These are phyloP conservation scores for Aspergillus coremiiformis DNA, from an alignment of 495 filamentous ascomycete species.

Conservation along the genomic window DNA sequence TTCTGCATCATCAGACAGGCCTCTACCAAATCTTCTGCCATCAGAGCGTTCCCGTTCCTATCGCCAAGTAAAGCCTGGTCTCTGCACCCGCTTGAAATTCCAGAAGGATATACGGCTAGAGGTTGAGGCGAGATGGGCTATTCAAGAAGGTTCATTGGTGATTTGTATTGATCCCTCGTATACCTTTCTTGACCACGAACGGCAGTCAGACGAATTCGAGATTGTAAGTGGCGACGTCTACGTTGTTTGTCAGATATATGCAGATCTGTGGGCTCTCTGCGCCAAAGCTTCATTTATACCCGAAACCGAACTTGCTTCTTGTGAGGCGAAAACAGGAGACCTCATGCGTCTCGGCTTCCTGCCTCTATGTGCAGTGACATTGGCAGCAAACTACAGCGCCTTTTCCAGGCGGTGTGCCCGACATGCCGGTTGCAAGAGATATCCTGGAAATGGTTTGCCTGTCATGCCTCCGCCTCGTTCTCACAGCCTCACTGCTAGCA, in stretches of 20 bases:
- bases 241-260: constrained; percentile 24
- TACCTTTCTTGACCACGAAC: constrained; percentile 10
- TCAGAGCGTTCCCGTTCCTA: constrained; percentile 2
- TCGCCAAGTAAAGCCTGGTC: constrained; percentile 8
- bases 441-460: constrained; percentile 22
- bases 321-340: not conserved
- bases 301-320: not conserved
- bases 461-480: constrained; percentile 23
- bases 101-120: constrained; percentile 24
- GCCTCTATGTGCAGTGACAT: constrained; percentile 26
- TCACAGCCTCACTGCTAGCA: constrained; percentile 21
- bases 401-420: constrained; percentile 17
- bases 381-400: constrained; percentile 24
- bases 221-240: constrained; percentile 20
- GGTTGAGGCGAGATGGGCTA: constrained; percentile 17
- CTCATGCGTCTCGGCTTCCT: constrained; percentile 19
- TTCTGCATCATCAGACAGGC: not conserved
- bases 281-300: constrained; percentile 15
- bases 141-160: constrained; percentile 28
- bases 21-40: not conserved
- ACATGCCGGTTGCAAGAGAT: constrained; percentile 2
- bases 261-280: constrained; percentile 30
- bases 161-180: constrained; percentile 23
- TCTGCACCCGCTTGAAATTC: constrained; percentile 18
- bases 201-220: constrained; percentile 21